A percentile compares a stretch with the other conserved stretches of the same genome.
phyloP scores from a whole-genome alignment of 1,139 yeast species.

The Pichia sp. region DNA sequence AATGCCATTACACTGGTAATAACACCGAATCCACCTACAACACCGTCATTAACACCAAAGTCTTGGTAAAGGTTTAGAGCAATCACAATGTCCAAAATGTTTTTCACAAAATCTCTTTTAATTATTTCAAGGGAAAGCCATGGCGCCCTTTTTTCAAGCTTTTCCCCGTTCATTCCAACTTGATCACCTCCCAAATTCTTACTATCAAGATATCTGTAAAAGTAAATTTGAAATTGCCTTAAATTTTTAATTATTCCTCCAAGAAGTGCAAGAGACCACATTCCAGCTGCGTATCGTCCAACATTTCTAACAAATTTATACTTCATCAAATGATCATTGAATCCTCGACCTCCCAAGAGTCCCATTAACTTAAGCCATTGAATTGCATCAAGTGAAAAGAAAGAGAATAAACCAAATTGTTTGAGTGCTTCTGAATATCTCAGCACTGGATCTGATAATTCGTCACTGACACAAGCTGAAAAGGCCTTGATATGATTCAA shows the following conservation, averaged over 20 bases:
- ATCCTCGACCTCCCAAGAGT: constrained; percentile 24
- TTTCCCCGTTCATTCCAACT: constrained; percentile 24
- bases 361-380: constrained; percentile 53
- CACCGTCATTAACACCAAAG: constrained; percentile 66
- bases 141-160: constrained; percentile 17
- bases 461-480: constrained; percentile 61
- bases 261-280: constrained; percentile 71
- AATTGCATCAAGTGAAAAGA: constrained; percentile 66
- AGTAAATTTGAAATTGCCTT: constrained; percentile 25
- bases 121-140: constrained; percentile 29
- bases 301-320: constrained; percentile 21
- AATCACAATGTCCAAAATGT: constrained; percentile 65
- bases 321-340: constrained; percentile 2
- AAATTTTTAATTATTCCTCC: constrained; percentile 26
- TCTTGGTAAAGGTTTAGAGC: constrained; percentile 63
- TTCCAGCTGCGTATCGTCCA: constrained; percentile 44
- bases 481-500: constrained; percentile 67
- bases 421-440: constrained; percentile 54
- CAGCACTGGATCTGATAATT: constrained; percentile 54
- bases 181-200: constrained; percentile 8
- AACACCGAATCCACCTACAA: constrained; percentile 79
- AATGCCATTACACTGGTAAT: constrained; percentile 76
- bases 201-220: constrained; percentile 8
- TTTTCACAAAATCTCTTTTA: constrained; percentile 69
- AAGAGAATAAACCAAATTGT: constrained; percentile 69